Base-by-base conservation (phyloP, 2,329 filamentous ascomycete species). In the Lojkania enalia region DNA sequence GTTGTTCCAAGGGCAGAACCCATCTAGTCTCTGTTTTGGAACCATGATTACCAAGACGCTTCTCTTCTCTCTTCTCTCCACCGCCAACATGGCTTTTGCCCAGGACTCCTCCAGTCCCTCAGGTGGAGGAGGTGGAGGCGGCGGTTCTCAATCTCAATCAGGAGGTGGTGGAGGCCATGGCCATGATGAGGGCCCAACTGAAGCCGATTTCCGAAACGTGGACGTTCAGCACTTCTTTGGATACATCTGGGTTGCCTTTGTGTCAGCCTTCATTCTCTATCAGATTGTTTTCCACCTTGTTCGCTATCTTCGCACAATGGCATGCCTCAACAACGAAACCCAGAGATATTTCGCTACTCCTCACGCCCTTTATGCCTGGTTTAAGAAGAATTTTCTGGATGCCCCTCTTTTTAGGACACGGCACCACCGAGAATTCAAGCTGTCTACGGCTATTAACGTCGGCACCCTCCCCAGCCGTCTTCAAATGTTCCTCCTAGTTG, bases 311-410 rank as follows among this genome's bases (percentile, higher is more conserved):
- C 83, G 90, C 52, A 85, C 81, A 19, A 77, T 95, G 33, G 79
- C 86, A 31, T 89, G 85, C 61, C 79, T 96, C 54, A 85, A 81
- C 72, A 90, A 89, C 72, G 86, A 88, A 53, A 85, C 78, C 1
- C 90, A 96, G 68, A 78, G 81, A 49, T 96, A 90, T 74, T 96
- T 91, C 64, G 79, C 84, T 35, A 73, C 75, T 18, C 79, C 86
- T 4, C 86, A 88, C 50, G 57, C 61, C 38, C 58, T 55, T 21
- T 74, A 68, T 46, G 71, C 73, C 36, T 62, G 55, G 39, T 67
- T 77, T 61, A 78, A 76, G 66, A 71, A 70, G 37, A 64, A 76
- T 49, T 66, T 71, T 39, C 61, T 77, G 25, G 69, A 74, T 49
- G 74, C 76, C 12, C 76, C 76, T 15, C 69, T 78, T 11, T 71